These are phyloP conservation scores for Juncus inflexus DNA, from an alignment of 176 grass and related monocot genomes.

Conservation along the genomic window DNA sequence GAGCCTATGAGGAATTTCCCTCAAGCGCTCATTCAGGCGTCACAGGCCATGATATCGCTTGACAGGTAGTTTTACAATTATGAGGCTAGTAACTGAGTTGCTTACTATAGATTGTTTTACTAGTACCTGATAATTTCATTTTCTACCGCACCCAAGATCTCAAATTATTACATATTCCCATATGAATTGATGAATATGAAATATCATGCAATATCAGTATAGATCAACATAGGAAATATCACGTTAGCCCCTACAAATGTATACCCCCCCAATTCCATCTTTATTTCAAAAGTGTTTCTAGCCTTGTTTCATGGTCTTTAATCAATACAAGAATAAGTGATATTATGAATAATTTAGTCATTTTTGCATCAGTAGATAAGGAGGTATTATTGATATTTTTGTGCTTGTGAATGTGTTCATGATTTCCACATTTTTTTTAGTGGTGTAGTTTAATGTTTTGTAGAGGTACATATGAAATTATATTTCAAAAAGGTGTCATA, in stretches of 20 bases:
- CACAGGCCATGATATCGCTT: constrained; percentile 88
- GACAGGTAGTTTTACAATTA: constrained; percentile 15
- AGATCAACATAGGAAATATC: too few relatives aligned
- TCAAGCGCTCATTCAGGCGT: constrained; percentile 83
- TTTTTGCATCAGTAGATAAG: too few relatives aligned
- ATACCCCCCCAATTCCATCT: too few relatives aligned
- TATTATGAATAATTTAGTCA: too few relatives aligned
- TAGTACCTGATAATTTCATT: neutral
- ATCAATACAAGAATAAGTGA: too few relatives aligned
- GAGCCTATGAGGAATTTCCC: constrained; percentile 96
- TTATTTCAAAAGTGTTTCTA: too few relatives aligned
- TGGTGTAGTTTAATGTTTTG: neutral
- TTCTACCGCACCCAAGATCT: neutral
- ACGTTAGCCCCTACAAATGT: too few relatives aligned
- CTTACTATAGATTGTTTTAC: too few relatives aligned
- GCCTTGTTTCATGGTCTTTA: too few relatives aligned
- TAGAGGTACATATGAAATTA: neutral
- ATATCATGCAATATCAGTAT: too few relatives aligned
- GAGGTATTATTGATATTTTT: neutral
- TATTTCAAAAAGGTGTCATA: constrained; percentile 6
- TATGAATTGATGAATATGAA: too few relatives aligned
- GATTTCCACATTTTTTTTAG: neutral
- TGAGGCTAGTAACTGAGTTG: too few relatives aligned
- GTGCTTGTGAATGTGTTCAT: neutral
- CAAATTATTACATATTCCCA: neutral